Conservation (phyloP, 352 stramenopile species). For the Phytophthora tentaculata region DNA sequence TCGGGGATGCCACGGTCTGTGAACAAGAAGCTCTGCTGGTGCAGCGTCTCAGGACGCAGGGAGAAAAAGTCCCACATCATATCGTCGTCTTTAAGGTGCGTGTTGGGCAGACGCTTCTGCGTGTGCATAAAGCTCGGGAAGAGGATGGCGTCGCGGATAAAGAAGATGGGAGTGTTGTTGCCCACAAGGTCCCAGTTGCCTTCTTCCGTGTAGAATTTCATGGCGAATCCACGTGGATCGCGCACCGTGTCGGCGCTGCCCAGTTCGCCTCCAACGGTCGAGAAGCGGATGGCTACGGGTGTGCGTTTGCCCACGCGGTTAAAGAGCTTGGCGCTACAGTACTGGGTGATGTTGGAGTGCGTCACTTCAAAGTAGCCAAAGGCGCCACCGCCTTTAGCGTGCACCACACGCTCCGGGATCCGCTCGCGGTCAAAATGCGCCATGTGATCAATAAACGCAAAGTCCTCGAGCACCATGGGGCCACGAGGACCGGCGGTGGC, state of each 20-base stretch:
- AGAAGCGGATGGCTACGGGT: slow-evolving; percentile 86
- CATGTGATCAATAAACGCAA: slow-evolving; percentile 89
- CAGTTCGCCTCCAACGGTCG: slow-evolving; percentile 81
- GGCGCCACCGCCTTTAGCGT: slow-evolving; percentile 90
- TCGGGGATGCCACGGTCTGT: slow-evolving; percentile 89
- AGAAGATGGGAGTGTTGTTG: slow-evolving; percentile 96
- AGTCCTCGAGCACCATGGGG: slow-evolving; percentile 83
- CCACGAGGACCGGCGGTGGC: slow-evolving; percentile 65
- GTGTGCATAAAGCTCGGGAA: slow-evolving; percentile 95
- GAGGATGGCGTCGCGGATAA: slow-evolving; percentile 93
- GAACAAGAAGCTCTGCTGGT: slow-evolving; percentile 92
- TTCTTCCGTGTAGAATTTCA: slow-evolving; percentile 95
- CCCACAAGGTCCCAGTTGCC: slow-evolving; percentile 94
- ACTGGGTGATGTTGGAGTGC: slow-evolving; percentile 49
- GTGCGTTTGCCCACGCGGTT: slow-evolving; percentile 81
- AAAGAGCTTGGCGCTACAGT: slow-evolving; percentile 87
- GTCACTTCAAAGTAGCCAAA: slow-evolving; percentile 94
- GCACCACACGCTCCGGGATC: slow-evolving; percentile 92
- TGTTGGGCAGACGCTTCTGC: slow-evolving; percentile 92
- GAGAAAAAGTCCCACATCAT: slow-evolving; percentile 95
- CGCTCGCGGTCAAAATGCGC: slow-evolving; percentile 93
- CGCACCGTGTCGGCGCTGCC: slow-evolving; percentile 87
- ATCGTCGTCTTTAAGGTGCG: slow-evolving; percentile 85
- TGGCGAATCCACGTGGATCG: slow-evolving; percentile 90
- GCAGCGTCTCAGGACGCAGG: slow-evolving; percentile 90